Base-by-base conservation (phyloP, 2,329 filamentous ascomycete genomes). In the Myotisia sp. region DNA sequence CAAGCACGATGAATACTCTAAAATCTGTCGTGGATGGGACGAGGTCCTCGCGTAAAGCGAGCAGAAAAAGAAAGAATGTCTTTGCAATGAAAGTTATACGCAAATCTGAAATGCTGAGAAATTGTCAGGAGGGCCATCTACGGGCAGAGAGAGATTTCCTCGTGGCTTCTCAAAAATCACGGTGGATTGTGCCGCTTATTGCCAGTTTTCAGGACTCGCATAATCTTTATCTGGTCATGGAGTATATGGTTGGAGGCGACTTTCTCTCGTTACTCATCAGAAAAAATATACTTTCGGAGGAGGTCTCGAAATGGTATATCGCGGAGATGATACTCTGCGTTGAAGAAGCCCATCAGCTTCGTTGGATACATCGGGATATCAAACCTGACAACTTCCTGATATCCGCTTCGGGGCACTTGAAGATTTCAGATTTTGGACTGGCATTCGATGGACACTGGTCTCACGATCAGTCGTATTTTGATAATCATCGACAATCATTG, bases 321-420 rank as follows among this genome's bases (percentile, higher is more conserved):
- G 85, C 87, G 1, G 86, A 98, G 60, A 95, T 95, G 85, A 79
- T 95, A 34, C 64, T 94, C 3, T 92, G 85, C 48, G 78, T 98
- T 16, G 86, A 95, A 56, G 87, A 93, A 55, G 80, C 83, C 0
- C 87, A 95, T 62, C 72, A 73, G 8, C 72, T 94, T 46, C 72
- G 72, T 32, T 94, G 85, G 68, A 93, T 98, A 30, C 90, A 98
- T 53, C 79, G 87, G 12, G 90, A 95, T 56, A 74, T 95, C 52
- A 98, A 98, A 55, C 90, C 87, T 0, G 87, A 95, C 64, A 98
- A 98, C 49, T 95, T 98, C 49, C 68, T 95, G 19, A 85, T 95
- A 47, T 82, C 80, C 6, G 71, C 81, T 0, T 79, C 80, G 12
- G 86, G 90, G 0, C 90, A 98, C 53, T 58, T 95, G 39, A 94